Evolutionary conservation across 495 filamentous ascomycete genomes (phyloP).

Genomic region (Hypomontagnella monticulosa): DNA sequence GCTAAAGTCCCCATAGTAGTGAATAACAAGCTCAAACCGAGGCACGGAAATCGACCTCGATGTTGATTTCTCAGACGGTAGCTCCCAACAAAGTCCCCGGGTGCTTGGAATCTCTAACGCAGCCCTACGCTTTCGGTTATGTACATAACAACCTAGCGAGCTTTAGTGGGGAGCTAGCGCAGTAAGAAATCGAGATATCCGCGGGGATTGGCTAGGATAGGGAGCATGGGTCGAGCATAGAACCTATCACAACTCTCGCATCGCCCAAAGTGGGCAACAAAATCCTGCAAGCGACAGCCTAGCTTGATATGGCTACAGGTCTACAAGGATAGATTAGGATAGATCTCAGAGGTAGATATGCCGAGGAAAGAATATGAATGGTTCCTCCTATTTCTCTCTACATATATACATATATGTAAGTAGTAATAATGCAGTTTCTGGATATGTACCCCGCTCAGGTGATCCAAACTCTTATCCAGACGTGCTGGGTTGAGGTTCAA

Average conservation of each 20-base stretch:
- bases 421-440: neutral
- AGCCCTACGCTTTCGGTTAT: slow-evolving; percentile 43
- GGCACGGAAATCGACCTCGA: slow-evolving; percentile 15
- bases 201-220: slow-evolving; percentile 16
- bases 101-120: slow-evolving; percentile 32
- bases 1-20: slow-evolving; percentile 15
- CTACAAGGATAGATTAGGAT: slow-evolving; percentile 28
- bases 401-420: neutral
- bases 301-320: slow-evolving; percentile 20
- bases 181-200: slow-evolving; percentile 10
- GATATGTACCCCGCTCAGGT: slow-evolving; percentile 29
- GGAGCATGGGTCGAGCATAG: slow-evolving; percentile 5
- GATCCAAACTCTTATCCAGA: slow-evolving; percentile 31
- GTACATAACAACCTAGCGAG: slow-evolving; percentile 26
- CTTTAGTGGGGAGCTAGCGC: slow-evolving; percentile 15
- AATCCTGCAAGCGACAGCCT: slow-evolving; percentile 28
- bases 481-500: slow-evolving; percentile 10
- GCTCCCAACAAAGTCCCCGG: slow-evolving; percentile 11
- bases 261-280: slow-evolving; percentile 30
- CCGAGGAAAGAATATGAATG: slow-evolving; percentile 5
- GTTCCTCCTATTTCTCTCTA: slow-evolving; percentile 8
- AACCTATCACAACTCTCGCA: slow-evolving; percentile 26
- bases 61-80: neutral
- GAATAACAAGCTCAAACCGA: slow-evolving; percentile 19
- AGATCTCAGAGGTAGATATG: slow-evolving; percentile 17